Conservation (phyloP, 306 rosid genomes). For the Rosa chinensis region DNA sequence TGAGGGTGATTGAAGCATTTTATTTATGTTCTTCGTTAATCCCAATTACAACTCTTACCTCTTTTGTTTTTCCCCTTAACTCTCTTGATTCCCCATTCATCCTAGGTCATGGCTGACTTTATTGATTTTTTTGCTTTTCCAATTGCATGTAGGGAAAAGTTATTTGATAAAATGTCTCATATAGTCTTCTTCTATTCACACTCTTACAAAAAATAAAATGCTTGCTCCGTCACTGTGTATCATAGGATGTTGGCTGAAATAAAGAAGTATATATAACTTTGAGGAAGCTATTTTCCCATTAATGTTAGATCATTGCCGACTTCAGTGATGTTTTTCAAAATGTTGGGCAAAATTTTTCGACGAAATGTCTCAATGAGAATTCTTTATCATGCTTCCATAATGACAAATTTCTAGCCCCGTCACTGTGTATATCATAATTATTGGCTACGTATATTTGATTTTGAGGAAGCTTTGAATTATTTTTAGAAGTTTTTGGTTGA, state of each 20-base stretch:
- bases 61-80: not conserved
- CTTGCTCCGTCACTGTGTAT: not conserved
- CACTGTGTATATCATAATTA: not conserved
- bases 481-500: not conserved
- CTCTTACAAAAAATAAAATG: too few species aligned
- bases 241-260: too few species aligned
- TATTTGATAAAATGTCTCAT: not conserved
- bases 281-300: not conserved
- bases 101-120: not conserved
- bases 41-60: not conserved
- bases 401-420: not conserved
- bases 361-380: not conserved
- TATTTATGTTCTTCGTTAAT: not conserved
- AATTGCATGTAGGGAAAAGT: not conserved
- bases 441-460: not conserved
- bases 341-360: not conserved
- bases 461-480: not conserved
- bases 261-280: too few species aligned
- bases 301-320: not conserved
- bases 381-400: not conserved
- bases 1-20: not conserved
- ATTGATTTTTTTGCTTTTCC: not conserved
- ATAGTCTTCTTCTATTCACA: not conserved
- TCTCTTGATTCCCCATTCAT: not conserved
- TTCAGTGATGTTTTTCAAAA: not conserved